phyloP scores from a whole-genome alignment of 345 rosid species.

The Kernera saxatilis region DNA sequence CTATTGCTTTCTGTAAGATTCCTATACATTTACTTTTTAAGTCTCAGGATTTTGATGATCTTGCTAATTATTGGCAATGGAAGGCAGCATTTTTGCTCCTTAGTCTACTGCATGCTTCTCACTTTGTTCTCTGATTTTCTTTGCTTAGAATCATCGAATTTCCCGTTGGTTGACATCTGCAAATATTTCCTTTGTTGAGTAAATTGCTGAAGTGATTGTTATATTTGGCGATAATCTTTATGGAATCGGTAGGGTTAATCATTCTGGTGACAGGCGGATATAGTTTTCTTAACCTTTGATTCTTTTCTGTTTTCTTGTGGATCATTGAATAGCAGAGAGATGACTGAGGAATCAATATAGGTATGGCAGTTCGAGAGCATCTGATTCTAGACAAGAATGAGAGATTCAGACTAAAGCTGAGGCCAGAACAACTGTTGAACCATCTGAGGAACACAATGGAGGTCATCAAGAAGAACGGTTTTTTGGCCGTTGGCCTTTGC shows the following conservation, averaged over 20 bases:
- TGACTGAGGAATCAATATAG: background rate
- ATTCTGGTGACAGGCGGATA: background rate
- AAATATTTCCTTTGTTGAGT: background rate
- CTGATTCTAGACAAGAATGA: background rate
- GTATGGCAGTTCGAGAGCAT: slow-evolving; percentile 9
- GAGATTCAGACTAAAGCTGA: background rate
- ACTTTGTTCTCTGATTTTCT: background rate
- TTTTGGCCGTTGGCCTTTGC: background rate
- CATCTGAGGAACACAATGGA: no score
- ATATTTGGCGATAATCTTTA: background rate
- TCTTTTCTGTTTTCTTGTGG: background rate
- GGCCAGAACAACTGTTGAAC: no score
- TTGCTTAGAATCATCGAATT: background rate
- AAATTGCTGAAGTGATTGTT: background rate
- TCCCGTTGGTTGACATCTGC: background rate
- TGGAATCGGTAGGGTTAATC: background rate
- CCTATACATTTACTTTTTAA: background rate
- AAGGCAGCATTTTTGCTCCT: background rate
- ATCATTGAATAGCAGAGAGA: slow-evolving; percentile 11
- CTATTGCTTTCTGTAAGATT: background rate
- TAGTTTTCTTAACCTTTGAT: background rate
- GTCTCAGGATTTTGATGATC: background rate
- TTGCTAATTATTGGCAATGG: background rate
- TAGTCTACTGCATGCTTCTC: background rate
- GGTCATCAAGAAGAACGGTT: background rate